A percentile compares a stretch with the other conserved stretches of the same genome.
Conservation (phyloP, 129 eudicot genomes). For the Arctium minus region DNA sequence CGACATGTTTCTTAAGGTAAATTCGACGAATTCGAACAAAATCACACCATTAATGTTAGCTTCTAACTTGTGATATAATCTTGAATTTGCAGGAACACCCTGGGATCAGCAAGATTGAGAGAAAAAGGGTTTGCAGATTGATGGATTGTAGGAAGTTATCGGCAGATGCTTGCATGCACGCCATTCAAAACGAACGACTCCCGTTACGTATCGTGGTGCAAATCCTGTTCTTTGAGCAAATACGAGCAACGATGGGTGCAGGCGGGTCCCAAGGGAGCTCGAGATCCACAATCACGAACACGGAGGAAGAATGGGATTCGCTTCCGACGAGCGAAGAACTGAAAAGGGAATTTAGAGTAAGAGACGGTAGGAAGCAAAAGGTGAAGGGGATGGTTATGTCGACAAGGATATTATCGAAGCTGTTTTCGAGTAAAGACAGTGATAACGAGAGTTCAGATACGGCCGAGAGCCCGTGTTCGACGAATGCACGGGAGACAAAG, state of each 20-base stretch:
- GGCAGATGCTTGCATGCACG: slow-evolving; percentile 83
- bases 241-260: slow-evolving; percentile 42
- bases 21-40: not conserved
- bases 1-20: slow-evolving; percentile 87
- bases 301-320: slow-evolving; percentile 85
- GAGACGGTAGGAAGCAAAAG: slow-evolving; percentile 35
- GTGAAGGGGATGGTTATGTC: slow-evolving; percentile 63
- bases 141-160: slow-evolving; percentile 91
- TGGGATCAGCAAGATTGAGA: slow-evolving; percentile 64
- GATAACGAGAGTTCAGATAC: slow-evolving; percentile 89
- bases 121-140: slow-evolving; percentile 62
- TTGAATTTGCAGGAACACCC: slow-evolving; percentile 65
- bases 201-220: slow-evolving; percentile 87
- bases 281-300: slow-evolving; percentile 67
- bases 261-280: slow-evolving; percentile 76
- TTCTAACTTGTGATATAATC: not conserved
- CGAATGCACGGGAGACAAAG: slow-evolving; percentile 57
- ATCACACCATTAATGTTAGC: not conserved
- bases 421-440: slow-evolving; percentile 77
- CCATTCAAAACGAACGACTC: slow-evolving; percentile 87
- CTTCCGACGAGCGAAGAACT: slow-evolving; percentile 69
- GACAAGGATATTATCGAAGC: slow-evolving; percentile 58
- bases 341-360: slow-evolving; percentile 62
- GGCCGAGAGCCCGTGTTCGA: slow-evolving; percentile 70
- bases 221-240: slow-evolving; percentile 85